Base-by-base conservation (phyloP, 345 rosid genomes). In the Erysimum cheiranthoides region DNA sequence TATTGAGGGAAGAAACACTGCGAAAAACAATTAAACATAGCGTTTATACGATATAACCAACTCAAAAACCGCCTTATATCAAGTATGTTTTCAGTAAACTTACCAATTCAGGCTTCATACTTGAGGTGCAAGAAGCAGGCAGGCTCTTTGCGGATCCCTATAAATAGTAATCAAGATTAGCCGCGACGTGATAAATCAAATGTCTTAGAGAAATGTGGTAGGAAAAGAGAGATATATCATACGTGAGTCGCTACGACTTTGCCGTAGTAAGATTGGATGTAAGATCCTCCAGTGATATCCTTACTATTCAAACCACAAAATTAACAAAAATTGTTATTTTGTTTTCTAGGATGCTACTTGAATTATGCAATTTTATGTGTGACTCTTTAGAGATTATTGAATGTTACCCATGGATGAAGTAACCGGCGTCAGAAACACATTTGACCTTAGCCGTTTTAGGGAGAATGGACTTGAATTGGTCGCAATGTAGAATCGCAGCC, bases 1-100 rank as follows among this genome's bases (percentile, higher is more conserved):
- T 92, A 63, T 82, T 96, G 93, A 0, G 99, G 99, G 91, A 96
- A 96, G 91, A 96, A 93, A 81, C 98, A 96, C 99, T 93, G 88
- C 16, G 8, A 25, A 61, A 57, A 9, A 4, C 17, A 5, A 11
- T 54, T 28, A 66, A 59, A 53, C 21, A 71, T 66, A 45, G 27
- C 12, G 25, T 34, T 73, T 13, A 52, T 42, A 43, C 5, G 1
- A 40, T 27, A 6, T 66, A 64, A 30, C 1, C 0, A 43, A 17
- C 11, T 3, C 16, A 0, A 9, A 73, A 32, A 73, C 16, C 16
- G 31, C 0, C 0, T 3, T 13, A 8, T 16, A 34, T 42, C 4
- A 61, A 42, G 3, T 5, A 67, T 40, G 10, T 3, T 67, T 32
- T 58, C 10, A 25, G 4, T 25, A 18, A 8, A 36, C 79, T 43